Evolutionary conservation across 208 protist species (phyloP).

Genomic region (Acanthamoeba culbertsoni): DNA sequence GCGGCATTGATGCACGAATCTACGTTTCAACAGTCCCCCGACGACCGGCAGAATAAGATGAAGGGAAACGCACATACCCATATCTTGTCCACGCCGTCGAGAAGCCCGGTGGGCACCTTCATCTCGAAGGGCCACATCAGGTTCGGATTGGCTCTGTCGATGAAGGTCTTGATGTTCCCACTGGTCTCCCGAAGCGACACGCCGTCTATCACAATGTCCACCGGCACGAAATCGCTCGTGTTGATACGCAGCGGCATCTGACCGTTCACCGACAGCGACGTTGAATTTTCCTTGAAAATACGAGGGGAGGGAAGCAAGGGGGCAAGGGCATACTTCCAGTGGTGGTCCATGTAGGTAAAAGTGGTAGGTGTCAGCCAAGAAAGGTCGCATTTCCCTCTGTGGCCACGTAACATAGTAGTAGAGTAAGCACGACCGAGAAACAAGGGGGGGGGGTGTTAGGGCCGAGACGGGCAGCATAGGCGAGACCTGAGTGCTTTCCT

Average conservation of each 20-base stretch:
- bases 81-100: not conserved
- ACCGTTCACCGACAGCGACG: not conserved
- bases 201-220: not conserved
- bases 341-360: slow-evolving; percentile 12
- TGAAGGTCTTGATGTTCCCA: not conserved
- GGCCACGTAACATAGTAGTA: not conserved
- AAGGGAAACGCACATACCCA: not conserved
- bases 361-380: slow-evolving; percentile 15
- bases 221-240: not conserved
- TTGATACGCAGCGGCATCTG: no score
- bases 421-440: not conserved
- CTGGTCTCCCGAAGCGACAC: not conserved
- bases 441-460: no score
- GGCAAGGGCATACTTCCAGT: no score
- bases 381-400: not conserved
- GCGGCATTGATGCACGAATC: no score
- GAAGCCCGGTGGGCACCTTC: not conserved
- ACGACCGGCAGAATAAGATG: no score
- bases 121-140: not conserved
- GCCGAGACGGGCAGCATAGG: not conserved
- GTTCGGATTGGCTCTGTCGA: not conserved
- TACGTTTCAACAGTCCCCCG: no score
- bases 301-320: no score
- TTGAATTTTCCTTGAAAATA: no score
- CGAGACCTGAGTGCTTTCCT: not conserved